Evolutionary conservation across 2,329 filamentous ascomycete genomes (phyloP).

Genomic region (Fusarium citri): DNA sequence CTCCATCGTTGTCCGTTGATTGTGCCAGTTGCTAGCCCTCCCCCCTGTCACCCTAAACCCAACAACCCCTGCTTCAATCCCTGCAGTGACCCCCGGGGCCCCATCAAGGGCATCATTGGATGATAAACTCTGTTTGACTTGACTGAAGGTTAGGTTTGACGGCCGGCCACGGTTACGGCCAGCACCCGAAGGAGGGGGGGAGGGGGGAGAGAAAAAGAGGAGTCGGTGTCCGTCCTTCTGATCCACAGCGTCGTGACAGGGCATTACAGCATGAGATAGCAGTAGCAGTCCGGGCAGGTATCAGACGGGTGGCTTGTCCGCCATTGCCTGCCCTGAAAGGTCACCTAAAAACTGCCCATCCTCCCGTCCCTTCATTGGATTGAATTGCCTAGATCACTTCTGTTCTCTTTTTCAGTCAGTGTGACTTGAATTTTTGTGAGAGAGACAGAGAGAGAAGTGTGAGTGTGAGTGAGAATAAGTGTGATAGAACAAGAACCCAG

Average conservation of each 20-base stretch:
- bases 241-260: conserved; percentile 40
- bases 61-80: conserved; percentile 29
- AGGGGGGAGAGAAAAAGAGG: not conserved
- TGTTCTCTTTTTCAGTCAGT: not conserved
- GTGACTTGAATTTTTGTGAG: not conserved
- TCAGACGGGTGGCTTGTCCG: conserved; percentile 34
- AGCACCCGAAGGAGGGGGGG: conserved; percentile 26
- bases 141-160: not conserved
- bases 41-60: too few species aligned
- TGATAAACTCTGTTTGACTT: not conserved
- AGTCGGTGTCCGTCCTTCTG: conserved; percentile 33
- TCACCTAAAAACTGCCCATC: conserved; percentile 32
- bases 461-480: not conserved
- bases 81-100: conserved; percentile 30
- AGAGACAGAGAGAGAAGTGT: not conserved
- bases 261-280: conserved; percentile 32
- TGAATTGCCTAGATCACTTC: not conserved
- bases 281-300: too few species aligned
- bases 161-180: conserved; percentile 10
- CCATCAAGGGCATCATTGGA: conserved; percentile 14
- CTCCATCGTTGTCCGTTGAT: conserved; percentile 13
- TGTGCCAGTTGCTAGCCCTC: not conserved
- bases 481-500: not conserved
- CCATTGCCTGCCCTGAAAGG: conserved; percentile 8
- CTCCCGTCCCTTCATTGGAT: conserved; percentile 14